phyloP scores from a whole-genome alignment of 164 flowering plant genomes.

The Dillenia suffruticosa region DNA sequence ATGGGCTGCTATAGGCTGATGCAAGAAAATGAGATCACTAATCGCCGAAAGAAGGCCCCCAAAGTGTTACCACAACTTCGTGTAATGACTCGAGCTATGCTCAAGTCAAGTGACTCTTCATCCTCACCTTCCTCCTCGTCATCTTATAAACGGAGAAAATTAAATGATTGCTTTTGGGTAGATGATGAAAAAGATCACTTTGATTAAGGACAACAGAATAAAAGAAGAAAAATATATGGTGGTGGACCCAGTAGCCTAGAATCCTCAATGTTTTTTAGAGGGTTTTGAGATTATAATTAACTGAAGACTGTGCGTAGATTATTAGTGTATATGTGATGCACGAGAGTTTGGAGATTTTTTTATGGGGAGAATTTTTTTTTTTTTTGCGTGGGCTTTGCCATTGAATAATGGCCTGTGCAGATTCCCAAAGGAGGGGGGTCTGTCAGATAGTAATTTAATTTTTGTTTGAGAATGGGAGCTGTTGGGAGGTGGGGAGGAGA shows the following conservation, averaged over 20 bases:
- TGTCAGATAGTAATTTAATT: conserved; percentile 22
- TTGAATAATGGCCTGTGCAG: conserved; percentile 52
- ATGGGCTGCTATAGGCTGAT: conserved; percentile 53
- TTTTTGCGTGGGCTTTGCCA: conserved; percentile 33
- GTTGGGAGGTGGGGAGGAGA: not conserved
- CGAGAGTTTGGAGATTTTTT: conserved; percentile 24
- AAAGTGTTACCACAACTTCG: conserved; percentile 49
- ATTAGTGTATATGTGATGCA: conserved; percentile 17
- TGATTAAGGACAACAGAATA: conserved; percentile 12
- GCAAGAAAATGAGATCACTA: conserved; percentile 33
- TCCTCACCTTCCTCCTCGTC: conserved; percentile 45
- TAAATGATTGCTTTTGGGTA: conserved; percentile 49
- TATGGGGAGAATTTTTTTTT: conserved; percentile 2
- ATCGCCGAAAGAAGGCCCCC: conserved; percentile 32
- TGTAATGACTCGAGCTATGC: conserved; percentile 38
- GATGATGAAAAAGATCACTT: conserved; percentile 46
- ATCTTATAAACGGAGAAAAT: conserved; percentile 63
- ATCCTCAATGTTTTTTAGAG: conserved; percentile 38
- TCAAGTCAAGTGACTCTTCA: conserved; percentile 35
- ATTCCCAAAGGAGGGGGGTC: conserved; percentile 77
- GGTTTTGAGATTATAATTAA: conserved; percentile 27
- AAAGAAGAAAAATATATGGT: conserved; percentile 5
- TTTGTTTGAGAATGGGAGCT: conserved; percentile 20
- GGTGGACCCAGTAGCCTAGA: conserved; percentile 31
- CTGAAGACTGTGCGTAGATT: conserved; percentile 25